Evolutionary conservation across 345 rosid species (phyloP).

Genomic region (Garcia nutans): DNA sequence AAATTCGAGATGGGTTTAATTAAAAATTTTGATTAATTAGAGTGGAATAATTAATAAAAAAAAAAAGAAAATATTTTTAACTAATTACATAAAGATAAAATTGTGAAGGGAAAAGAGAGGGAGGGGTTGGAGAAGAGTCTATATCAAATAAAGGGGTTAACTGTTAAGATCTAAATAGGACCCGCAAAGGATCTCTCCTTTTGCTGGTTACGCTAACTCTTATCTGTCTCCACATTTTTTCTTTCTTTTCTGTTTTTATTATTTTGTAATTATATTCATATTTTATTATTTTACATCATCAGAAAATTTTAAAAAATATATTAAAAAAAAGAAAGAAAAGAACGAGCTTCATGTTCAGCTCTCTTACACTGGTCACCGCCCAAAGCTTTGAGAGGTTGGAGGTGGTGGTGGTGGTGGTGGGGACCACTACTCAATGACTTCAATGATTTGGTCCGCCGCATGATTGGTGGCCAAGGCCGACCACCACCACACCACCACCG

Average conservation of each 20-base stretch:
- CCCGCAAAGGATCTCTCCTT: slow-evolving; percentile 53
- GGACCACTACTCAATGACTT: slow-evolving; percentile 41
- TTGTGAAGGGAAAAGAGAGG: not conserved
- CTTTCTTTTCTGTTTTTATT: no score
- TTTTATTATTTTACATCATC: no score
- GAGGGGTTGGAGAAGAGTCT: slow-evolving; percentile 44
- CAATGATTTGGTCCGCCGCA: slow-evolving; percentile 78
- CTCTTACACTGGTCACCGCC: slow-evolving; percentile 34
- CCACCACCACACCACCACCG: slow-evolving; percentile 58
- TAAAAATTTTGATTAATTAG: no score
- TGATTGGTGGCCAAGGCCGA: slow-evolving; percentile 70
- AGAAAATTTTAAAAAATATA: no score
- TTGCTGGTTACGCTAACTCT: slow-evolving; percentile 55
- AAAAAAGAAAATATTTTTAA: not conserved
- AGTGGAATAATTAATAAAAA: not conserved
- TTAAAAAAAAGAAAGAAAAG: not conserved
- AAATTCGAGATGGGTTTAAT: no score
- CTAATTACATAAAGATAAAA: slow-evolving; percentile 4
- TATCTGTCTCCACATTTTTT: slow-evolving; percentile 12
- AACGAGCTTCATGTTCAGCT: slow-evolving; percentile 8
- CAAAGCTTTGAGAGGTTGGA: slow-evolving; percentile 23
- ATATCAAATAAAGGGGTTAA: slow-evolving; percentile 40
- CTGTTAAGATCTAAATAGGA: slow-evolving; percentile 40
- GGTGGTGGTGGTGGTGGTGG: slow-evolving; percentile 32
- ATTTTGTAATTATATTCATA: no score